A percentile compares a stretch with the other conserved stretches of the same genome.
Conservation (phyloP, 2,329 filamentous ascomycete species). For the Thelonectria discophora region DNA sequence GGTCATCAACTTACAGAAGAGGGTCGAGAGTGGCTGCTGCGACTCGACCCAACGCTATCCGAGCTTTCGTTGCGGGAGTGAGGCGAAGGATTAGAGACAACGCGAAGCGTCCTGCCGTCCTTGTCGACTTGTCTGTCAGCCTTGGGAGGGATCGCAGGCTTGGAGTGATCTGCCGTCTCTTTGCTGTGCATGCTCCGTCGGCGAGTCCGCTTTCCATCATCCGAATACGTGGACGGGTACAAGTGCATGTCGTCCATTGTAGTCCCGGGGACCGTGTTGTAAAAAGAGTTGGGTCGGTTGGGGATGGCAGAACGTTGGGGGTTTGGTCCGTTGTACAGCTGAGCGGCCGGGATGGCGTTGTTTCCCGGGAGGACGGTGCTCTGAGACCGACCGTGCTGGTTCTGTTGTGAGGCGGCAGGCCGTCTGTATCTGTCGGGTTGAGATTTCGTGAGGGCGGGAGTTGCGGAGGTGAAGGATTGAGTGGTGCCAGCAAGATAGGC, state of each 20-base stretch:
- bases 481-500: conserved; percentile 52
- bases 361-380: conserved; percentile 45
- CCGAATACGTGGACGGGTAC: conserved; percentile 63
- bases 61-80: conserved; percentile 65
- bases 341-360: conserved; percentile 41
- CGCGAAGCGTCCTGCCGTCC: conserved; percentile 53
- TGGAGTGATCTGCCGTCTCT: conserved; percentile 46
- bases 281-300: conserved; percentile 62
- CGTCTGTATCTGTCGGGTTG: conserved; percentile 79
- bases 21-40: conserved; percentile 67
- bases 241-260: conserved; percentile 76
- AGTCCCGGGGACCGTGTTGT: conserved; percentile 57
- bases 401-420: conserved; percentile 53
- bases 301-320: conserved; percentile 48
- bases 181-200: conserved; percentile 82
- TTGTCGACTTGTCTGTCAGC: conserved; percentile 45
- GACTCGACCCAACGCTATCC: conserved; percentile 69
- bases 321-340: conserved; percentile 44
- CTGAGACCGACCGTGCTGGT: conserved; percentile 50
- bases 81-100: conserved; percentile 41
- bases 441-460: conserved; percentile 54
- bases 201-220: conserved; percentile 79
- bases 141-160: conserved; percentile 35
- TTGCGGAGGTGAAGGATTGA: conserved; percentile 56
- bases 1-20: conserved; percentile 67